Percentiles rank a stretch among this genome's conserved stretches.
Evolutionary conservation across 2,329 filamentous ascomycete species (phyloP).

Genomic region (Amphichorda felina): DNA sequence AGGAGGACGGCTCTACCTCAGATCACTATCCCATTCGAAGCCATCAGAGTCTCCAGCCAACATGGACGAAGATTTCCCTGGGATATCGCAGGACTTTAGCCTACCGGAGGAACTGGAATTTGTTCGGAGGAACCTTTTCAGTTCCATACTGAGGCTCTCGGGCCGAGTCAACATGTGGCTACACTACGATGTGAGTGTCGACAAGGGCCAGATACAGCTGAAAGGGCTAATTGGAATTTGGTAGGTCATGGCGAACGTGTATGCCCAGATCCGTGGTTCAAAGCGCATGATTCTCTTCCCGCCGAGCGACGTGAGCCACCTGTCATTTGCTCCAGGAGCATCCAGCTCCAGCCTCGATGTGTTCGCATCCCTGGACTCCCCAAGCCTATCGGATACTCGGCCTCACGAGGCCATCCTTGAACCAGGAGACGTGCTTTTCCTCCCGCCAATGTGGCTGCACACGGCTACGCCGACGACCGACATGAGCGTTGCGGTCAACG

Average conservation of each 20-base stretch:
- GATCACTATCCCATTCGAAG: slow-evolving; percentile 58
- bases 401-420: slow-evolving; percentile 55
- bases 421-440: slow-evolving; percentile 67
- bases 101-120: slow-evolving; percentile 50
- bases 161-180: slow-evolving; percentile 80
- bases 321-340: slow-evolving; percentile 63
- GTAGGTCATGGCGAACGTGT: slow-evolving; percentile 75
- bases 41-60: slow-evolving; percentile 61
- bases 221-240: not conserved
- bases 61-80: slow-evolving; percentile 59
- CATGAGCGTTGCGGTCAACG: slow-evolving; percentile 71
- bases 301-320: slow-evolving; percentile 56
- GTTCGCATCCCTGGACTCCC: slow-evolving; percentile 37
- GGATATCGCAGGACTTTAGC: slow-evolving; percentile 55
- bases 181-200: slow-evolving; percentile 65
- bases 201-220: too few species aligned
- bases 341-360: slow-evolving; percentile 72
- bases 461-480: slow-evolving; percentile 48
- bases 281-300: slow-evolving; percentile 71
- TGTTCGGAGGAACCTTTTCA: slow-evolving; percentile 55
- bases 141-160: slow-evolving; percentile 68
- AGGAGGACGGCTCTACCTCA: slow-evolving; percentile 58
- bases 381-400: slow-evolving; percentile 34
- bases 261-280: slow-evolving; percentile 64
- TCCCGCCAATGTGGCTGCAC: slow-evolving; percentile 79